Evolutionary conservation across 2,329 filamentous ascomycete genomes (phyloP).

Genomic region (Trichoderma sp.): DNA sequence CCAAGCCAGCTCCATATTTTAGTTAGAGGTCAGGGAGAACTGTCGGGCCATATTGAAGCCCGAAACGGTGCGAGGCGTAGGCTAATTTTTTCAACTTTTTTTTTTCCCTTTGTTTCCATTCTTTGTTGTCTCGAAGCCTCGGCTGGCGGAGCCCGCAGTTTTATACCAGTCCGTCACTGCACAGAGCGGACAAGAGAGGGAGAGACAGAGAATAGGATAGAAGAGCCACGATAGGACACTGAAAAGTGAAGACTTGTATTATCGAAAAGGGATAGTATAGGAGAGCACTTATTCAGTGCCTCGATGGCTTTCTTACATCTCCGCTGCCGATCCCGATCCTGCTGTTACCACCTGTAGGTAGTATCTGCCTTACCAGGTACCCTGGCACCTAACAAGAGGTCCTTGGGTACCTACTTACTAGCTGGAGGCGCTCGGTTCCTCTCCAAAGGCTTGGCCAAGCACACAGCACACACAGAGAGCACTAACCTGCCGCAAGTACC

Average conservation of each 20-base stretch:
- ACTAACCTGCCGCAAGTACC: too few species aligned
- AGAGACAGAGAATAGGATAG: neutral
- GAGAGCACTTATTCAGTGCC: neutral
- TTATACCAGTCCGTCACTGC: neutral
- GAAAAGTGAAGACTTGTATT: neutral
- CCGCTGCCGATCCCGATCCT: neutral
- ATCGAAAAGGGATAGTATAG: neutral
- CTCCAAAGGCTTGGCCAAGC: too few species aligned
- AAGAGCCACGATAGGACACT: slow-evolving; percentile 5
- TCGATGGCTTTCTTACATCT: neutral
- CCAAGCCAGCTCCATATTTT: slow-evolving; percentile 10
- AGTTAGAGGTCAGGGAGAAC: neutral
- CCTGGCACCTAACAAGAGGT: too few species aligned
- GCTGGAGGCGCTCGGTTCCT: too few species aligned
- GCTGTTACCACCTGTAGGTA: neutral
- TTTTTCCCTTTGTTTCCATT: too few species aligned
- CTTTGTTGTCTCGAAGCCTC: neutral
- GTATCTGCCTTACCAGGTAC: neutral
- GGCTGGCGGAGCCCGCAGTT: neutral
- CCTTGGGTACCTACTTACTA: too few species aligned
- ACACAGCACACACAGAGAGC: too few species aligned
- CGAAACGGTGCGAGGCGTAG: neutral
- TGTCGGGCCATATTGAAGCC: neutral
- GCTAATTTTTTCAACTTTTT: too few species aligned
- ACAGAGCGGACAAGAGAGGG: too few species aligned